Evolutionary conservation across 768 basidiomycete genomes (phyloP).

Genomic region (Suillus placidus): DNA sequence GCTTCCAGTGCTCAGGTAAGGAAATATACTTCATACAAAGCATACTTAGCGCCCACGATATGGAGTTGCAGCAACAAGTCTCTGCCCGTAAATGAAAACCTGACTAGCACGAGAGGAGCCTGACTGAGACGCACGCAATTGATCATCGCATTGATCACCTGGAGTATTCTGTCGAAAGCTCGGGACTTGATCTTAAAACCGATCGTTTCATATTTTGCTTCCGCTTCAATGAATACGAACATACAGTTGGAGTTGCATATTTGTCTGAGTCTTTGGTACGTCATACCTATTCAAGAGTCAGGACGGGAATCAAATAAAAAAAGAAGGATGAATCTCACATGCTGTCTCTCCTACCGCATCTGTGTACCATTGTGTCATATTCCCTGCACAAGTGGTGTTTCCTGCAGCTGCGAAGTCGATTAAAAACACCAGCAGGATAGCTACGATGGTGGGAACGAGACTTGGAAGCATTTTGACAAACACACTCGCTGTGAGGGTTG

Average conservation of each 20-base stretch:
- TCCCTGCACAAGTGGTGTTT: conserved; percentile 26
- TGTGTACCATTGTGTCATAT: conserved; percentile 30
- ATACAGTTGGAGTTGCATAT: conserved; percentile 28
- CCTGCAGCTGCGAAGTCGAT: conserved; percentile 15
- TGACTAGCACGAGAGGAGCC: not conserved
- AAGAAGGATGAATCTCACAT: conserved; percentile 18
- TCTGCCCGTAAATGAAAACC: conserved; percentile 12
- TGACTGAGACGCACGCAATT: conserved; percentile 21
- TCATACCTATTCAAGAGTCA: conserved; percentile 20
- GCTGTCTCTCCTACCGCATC: conserved; percentile 30
- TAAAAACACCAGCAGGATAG: not conserved
- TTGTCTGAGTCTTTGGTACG: conserved; percentile 29
- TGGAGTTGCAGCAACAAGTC: conserved; percentile 31
- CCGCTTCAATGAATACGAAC: conserved; percentile 3
- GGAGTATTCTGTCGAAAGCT: conserved; percentile 24
- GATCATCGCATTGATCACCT: conserved; percentile 29
- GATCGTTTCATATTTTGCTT: not conserved
- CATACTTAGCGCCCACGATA: conserved; percentile 31
- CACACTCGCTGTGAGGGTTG: not conserved
- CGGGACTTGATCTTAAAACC: conserved; percentile 23
- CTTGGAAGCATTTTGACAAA: not conserved
- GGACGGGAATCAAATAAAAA: not conserved
- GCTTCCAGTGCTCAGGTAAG: not conserved
- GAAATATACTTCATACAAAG: conserved; percentile 29
- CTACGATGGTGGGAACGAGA: not conserved